Percentiles rank a stretch among this genome's conserved stretches.
phyloP scores from a whole-genome alignment of 2,329 filamentous ascomycete genomes.

The Exophiala alcalophila region DNA sequence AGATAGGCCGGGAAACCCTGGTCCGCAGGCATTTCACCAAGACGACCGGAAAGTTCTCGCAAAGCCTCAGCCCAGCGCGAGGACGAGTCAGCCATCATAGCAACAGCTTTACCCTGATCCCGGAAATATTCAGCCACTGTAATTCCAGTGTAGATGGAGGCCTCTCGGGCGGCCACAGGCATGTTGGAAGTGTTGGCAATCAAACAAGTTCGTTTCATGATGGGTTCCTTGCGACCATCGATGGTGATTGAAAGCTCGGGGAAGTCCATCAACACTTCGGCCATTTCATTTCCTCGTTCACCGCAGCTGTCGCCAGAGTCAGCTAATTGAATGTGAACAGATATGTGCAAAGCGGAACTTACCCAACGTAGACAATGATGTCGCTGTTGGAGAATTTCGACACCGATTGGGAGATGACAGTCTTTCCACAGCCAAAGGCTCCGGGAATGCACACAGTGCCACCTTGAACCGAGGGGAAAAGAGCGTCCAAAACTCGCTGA shows the following conservation, averaged over 20 bases:
- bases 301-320: conserved; percentile 44
- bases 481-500: conserved; percentile 90
- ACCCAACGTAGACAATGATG: conserved; percentile 94
- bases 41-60: conserved; percentile 96
- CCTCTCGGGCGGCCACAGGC: conserved; percentile 96
- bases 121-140: conserved; percentile 96
- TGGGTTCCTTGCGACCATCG: conserved; percentile 91
- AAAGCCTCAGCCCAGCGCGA: conserved; percentile 98
- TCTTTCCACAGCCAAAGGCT: conserved; percentile 98
- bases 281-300: conserved; percentile 99
- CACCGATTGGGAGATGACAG: conserved; percentile 95
- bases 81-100: conserved; percentile 99
- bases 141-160: conserved; percentile 97
- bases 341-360: conserved; percentile 14
- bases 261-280: conserved; percentile 99
- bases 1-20: conserved; percentile 99
- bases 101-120: conserved; percentile 93
- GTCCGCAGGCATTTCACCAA: conserved; percentile 99
- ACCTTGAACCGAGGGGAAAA: conserved; percentile 95
- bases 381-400: conserved; percentile 99
- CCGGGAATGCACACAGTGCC: conserved; percentile 97
- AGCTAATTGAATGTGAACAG: conserved; percentile 7
- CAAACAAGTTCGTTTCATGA: conserved; percentile 99
- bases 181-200: conserved; percentile 99
- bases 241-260: conserved; percentile 94